Percentiles rank a stretch among this genome's conserved stretches.
These are phyloP conservation scores for Floccularia luteovirens DNA, from an alignment of 768 basidiomycete species.

Conservation along the genomic window DNA sequence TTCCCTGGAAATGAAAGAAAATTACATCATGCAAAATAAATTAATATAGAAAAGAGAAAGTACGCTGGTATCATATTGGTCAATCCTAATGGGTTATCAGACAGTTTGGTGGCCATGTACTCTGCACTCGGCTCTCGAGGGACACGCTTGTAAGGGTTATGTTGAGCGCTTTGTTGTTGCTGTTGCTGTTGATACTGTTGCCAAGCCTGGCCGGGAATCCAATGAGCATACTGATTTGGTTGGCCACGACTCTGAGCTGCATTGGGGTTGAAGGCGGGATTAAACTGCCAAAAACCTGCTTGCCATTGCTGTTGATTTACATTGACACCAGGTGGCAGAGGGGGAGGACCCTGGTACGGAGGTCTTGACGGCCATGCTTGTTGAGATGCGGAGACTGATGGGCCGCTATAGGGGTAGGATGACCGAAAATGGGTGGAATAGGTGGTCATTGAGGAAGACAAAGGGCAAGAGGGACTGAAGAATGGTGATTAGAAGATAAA, in stretches of 20 bases:
- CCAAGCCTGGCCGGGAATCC: slow-evolving; percentile 37
- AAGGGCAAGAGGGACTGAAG: no score
- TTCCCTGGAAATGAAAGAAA: slow-evolving; percentile 16
- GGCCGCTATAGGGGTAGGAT: no score
- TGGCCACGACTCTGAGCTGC: slow-evolving; percentile 15
- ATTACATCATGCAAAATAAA: not conserved
- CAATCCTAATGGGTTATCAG: slow-evolving; percentile 59
- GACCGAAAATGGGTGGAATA: no score
- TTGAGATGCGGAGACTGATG: not conserved
- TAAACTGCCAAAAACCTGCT: slow-evolving; percentile 43
- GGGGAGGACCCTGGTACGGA: slow-evolving; percentile 44
- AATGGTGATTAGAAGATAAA: no score
- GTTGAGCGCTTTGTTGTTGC: slow-evolving; percentile 16
- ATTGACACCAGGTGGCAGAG: slow-evolving; percentile 38
- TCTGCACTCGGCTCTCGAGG: slow-evolving; percentile 56
- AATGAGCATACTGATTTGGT: slow-evolving; percentile 14
- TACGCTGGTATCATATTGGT: slow-evolving; percentile 60
- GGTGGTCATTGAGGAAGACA: no score
- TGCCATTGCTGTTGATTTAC: slow-evolving; percentile 44
- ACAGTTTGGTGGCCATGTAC: slow-evolving; percentile 52
- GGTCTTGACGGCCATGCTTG: slow-evolving; percentile 12
- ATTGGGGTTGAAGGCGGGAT: slow-evolving; percentile 30
- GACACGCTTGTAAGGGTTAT: slow-evolving; percentile 59
- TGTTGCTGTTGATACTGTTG: slow-evolving; percentile 15
- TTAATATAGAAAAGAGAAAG: slow-evolving; percentile 15